These are phyloP conservation scores for Colletotrichum magnum DNA, from an alignment of 2,329 filamentous ascomycete genomes.

Conservation along the genomic window DNA sequence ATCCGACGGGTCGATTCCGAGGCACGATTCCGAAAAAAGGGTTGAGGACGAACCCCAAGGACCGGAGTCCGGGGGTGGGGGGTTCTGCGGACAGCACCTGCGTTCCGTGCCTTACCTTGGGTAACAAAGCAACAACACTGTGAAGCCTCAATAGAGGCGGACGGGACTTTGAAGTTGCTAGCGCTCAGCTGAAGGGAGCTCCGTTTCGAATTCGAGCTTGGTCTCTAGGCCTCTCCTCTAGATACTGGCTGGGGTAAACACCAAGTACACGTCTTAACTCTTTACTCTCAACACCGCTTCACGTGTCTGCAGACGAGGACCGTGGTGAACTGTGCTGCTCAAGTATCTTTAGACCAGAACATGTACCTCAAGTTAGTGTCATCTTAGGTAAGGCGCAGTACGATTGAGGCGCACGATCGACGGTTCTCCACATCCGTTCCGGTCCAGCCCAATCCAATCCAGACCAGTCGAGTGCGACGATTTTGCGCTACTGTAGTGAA, in stretches of 20 bases:
- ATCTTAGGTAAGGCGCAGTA: conserved; percentile 6
- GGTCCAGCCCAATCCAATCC: background rate
- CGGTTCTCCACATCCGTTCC: background rate
- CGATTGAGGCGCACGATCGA: background rate
- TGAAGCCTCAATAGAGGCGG: no score
- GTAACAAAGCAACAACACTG: background rate
- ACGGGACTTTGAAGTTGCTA: background rate
- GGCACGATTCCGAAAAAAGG: conserved; percentile 19
- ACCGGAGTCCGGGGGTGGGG: conserved; percentile 41
- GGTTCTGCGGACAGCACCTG: conserved; percentile 7
- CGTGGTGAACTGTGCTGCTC: conserved; percentile 10
- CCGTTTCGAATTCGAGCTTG: conserved; percentile 34
- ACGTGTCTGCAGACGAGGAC: conserved; percentile 7
- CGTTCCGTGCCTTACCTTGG: conserved; percentile 1
- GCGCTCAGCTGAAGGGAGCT: conserved; percentile 18
- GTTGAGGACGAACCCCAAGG: conserved; percentile 18
- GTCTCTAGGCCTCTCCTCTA: conserved; percentile 9
- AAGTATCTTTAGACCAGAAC: conserved; percentile 5
- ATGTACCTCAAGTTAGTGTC: conserved; percentile 9
- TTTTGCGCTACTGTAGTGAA: background rate
- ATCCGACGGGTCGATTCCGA: conserved; percentile 38
- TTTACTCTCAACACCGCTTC: background rate
- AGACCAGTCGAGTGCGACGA: no score
- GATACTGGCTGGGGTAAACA: background rate
- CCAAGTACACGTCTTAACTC: background rate